Conservation (phyloP, 352 stramenopile species). For the Blastocystis sp. region DNA sequence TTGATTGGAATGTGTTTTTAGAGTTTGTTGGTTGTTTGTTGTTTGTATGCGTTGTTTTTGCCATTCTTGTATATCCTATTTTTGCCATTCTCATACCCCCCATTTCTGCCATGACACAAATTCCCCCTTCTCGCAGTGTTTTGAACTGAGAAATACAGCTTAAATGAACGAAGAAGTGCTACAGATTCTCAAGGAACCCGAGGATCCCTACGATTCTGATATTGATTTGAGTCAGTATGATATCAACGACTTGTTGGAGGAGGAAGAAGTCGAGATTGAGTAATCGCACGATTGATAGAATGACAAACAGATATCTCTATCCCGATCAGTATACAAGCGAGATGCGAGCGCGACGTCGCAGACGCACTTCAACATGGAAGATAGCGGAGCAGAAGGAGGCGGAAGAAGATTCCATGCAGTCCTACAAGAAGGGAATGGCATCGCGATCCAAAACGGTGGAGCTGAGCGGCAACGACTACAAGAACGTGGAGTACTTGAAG, state of each 20-base stretch:
- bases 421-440: background rate
- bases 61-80: background rate
- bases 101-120: no score
- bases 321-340: constrained; percentile 40
- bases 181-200: constrained; percentile 43
- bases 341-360: background rate
- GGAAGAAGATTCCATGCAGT: background rate
- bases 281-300: background rate
- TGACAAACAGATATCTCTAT: constrained; percentile 31
- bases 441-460: background rate
- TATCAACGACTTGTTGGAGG: constrained; percentile 10
- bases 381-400: background rate
- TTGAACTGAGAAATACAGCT: background rate
- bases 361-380: background rate
- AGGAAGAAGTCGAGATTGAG: constrained; percentile 47
- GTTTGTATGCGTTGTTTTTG: background rate
- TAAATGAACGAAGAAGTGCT: constrained; percentile 49
- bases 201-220: background rate
- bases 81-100: background rate
- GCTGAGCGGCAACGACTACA: constrained; percentile 42
- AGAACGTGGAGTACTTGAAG: constrained; percentile 36
- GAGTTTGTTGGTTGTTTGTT: constrained; percentile 12
- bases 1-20: no score
- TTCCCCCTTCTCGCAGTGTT: background rate
- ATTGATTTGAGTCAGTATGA: background rate